Evolutionary conservation across 805 yeast species (phyloP).

Genomic region (Candida caryicola): DNA sequence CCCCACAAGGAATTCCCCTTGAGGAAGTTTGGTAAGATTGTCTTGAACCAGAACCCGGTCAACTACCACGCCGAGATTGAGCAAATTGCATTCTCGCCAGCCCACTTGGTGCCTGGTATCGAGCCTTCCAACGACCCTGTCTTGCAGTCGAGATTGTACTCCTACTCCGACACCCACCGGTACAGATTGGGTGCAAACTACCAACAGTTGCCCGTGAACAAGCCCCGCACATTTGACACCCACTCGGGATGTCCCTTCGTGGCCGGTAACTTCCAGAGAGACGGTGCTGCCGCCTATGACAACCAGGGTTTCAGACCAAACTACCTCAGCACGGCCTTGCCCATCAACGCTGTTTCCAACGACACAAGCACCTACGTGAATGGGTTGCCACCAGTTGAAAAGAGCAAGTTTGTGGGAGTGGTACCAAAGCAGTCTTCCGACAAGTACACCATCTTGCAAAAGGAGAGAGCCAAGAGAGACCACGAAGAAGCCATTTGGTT

Average conservation of each 20-base stretch:
- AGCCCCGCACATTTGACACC: conserved; percentile 31
- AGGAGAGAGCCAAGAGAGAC: conserved; percentile 23
- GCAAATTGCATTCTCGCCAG: conserved; percentile 83
- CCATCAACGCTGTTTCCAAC: conserved; percentile 24
- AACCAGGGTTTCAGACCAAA: conserved; percentile 49
- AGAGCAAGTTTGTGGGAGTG: conserved; percentile 30
- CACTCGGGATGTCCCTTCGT: conserved; percentile 24
- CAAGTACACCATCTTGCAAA: conserved; percentile 25
- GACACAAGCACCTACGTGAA: conserved; percentile 17
- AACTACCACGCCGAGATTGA: conserved; percentile 87
- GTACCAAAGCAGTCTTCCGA: conserved; percentile 26
- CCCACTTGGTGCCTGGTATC: conserved; percentile 80
- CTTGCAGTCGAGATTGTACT: conserved; percentile 74
- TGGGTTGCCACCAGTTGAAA: conserved; percentile 20
- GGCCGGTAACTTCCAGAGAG: conserved; percentile 26
- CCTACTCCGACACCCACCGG: conserved; percentile 84
- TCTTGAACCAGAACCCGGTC: conserved; percentile 77
- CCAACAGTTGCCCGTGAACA: conserved; percentile 81
- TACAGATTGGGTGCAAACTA: conserved; percentile 77
- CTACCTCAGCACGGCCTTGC: conserved; percentile 45
- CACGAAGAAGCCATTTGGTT: conserved; percentile 40
- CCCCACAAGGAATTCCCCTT: conserved; percentile 83
- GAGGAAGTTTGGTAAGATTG: conserved; percentile 79
- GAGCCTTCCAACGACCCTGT: conserved; percentile 85
- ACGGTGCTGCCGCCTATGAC: conserved; percentile 17